Conservation (phyloP, 2,329 filamentous ascomycete species). For the Arthrobotrys musiformis region DNA sequence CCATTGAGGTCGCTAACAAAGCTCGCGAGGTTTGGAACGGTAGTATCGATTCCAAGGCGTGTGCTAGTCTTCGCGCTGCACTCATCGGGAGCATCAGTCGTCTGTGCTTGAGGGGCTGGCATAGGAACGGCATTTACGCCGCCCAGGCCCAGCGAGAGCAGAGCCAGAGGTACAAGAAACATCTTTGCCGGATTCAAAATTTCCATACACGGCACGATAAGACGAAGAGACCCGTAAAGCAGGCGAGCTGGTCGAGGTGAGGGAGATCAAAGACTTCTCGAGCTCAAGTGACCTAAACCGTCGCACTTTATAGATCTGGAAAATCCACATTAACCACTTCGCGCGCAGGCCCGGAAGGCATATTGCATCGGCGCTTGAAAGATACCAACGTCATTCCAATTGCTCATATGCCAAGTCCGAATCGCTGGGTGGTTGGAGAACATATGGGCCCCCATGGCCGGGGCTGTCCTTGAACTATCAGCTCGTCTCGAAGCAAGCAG, state of each 20-base stretch:
- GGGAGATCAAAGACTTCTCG: not conserved
- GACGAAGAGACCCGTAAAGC: not conserved
- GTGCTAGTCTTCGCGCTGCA: not conserved
- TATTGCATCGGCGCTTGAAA: not conserved
- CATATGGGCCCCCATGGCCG: not conserved
- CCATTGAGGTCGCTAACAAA: conserved; percentile 10
- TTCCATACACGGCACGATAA: not conserved
- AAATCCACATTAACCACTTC: not conserved
- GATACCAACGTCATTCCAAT: not conserved
- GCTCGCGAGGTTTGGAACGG: not conserved
- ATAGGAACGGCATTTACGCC: conserved; percentile 5
- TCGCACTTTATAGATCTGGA: not conserved
- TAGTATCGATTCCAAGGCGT: conserved; percentile 5
- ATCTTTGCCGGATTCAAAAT: not conserved
- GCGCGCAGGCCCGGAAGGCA: not conserved
- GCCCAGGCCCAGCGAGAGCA: not conserved
- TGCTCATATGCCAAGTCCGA: not conserved
- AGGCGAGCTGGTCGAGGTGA: not conserved
- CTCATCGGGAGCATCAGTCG: not conserved
- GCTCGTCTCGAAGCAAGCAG: conserved; percentile 13
- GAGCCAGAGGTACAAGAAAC: conserved; percentile 2
- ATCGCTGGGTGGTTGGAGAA: conserved; percentile 3
- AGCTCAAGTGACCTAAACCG: not conserved
- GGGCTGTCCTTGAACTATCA: not conserved
- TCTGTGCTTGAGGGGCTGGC: conserved; percentile 6